Conservation (phyloP, 345 rosid species). For the Reutealis trisperma region DNA sequence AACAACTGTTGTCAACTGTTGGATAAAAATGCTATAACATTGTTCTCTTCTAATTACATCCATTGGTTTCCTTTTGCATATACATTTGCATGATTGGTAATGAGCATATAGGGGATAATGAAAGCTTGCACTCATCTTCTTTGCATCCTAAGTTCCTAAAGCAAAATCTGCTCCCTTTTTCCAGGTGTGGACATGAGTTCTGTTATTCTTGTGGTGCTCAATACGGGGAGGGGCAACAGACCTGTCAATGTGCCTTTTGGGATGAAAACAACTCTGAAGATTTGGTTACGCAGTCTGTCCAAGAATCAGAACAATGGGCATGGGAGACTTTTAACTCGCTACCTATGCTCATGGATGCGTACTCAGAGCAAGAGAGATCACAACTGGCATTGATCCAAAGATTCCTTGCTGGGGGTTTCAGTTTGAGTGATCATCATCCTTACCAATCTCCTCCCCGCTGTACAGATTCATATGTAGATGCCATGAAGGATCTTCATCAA, state of each 20-base stretch:
- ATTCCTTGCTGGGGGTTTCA: slow-evolving; percentile 93
- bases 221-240: slow-evolving; percentile 72
- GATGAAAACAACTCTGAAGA: slow-evolving; percentile 74
- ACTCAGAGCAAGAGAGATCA: slow-evolving; percentile 94
- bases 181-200: slow-evolving; percentile 94
- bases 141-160: background rate
- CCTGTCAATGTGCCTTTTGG: slow-evolving; percentile 91
- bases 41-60: background rate
- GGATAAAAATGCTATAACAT: background rate
- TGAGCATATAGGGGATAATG: no score
- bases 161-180: slow-evolving; percentile 13
- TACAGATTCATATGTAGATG: slow-evolving; percentile 83
- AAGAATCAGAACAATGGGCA: slow-evolving; percentile 95
- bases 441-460: slow-evolving; percentile 91
- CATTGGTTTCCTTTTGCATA: background rate
- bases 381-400: slow-evolving; percentile 88
- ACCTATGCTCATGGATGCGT: slow-evolving; percentile 84
- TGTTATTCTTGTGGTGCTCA: slow-evolving; percentile 95
- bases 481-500: slow-evolving; percentile 92
- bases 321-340: slow-evolving; percentile 89
- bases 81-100: no score
- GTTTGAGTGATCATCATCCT: slow-evolving; percentile 80
- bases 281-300: slow-evolving; percentile 51
- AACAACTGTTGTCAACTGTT: background rate
- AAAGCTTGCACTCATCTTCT: slow-evolving; percentile 1